A percentile compares a stretch with the other conserved stretches of the same genome.
These are phyloP conservation scores for Ogataea saltuana DNA, from an alignment of 805 yeast genomes.

Conservation along the genomic window DNA sequence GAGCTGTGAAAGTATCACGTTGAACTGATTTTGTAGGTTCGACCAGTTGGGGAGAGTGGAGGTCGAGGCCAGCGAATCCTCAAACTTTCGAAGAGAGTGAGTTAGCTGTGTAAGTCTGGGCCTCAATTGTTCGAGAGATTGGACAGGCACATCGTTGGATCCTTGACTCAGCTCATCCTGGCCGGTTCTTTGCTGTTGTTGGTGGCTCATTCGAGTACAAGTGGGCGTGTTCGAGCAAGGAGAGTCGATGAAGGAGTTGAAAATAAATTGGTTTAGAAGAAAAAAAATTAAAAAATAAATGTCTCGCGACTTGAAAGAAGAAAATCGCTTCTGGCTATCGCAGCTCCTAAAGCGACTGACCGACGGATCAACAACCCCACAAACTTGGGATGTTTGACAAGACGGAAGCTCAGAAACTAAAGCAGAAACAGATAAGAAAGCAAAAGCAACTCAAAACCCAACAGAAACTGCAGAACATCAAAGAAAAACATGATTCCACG, in stretches of 20 bases:
- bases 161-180: constrained; percentile 14
- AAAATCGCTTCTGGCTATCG: too few relatives aligned
- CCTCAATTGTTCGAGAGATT: constrained; percentile 61
- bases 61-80: constrained; percentile 49
- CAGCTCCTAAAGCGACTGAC: too few relatives aligned
- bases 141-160: constrained; percentile 52
- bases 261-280: background rate
- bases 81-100: constrained; percentile 58
- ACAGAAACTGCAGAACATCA: constrained; percentile 11
- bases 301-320: background rate
- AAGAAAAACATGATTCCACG: constrained; percentile 12
- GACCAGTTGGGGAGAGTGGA: constrained; percentile 51
- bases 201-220: constrained; percentile 22
- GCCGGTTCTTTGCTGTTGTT: background rate
- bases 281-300: background rate
- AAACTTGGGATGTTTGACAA: constrained; percentile 1
- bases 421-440: constrained; percentile 6
- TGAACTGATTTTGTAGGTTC: constrained; percentile 80
- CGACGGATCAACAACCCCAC: too few relatives aligned
- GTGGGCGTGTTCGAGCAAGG: too few relatives aligned
- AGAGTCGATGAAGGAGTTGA: background rate
- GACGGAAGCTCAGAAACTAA: constrained; percentile 10
- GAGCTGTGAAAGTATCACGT: constrained; percentile 79
- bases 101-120: constrained; percentile 62
- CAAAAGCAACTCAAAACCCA: constrained; percentile 12